Evolutionary conservation across 2,329 filamentous ascomycete species (phyloP).

Genomic region (Grosmannia huntii): DNA sequence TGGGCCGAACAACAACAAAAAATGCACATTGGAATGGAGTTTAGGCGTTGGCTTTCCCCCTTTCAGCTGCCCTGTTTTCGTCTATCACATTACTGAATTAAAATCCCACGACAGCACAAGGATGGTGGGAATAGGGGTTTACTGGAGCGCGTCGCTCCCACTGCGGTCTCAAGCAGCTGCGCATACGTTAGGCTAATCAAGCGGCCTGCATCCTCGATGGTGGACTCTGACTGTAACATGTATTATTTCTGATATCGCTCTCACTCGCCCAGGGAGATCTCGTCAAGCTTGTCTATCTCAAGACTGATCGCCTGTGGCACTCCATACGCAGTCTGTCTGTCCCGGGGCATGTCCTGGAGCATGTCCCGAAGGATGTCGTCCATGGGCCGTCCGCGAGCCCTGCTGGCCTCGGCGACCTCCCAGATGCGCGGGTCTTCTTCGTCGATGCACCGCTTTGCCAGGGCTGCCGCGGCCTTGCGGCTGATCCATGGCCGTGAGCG

Average conservation of each 20-base stretch:
- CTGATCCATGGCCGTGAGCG: slow-evolving; percentile 18
- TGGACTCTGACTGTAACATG: no score
- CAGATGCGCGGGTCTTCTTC: slow-evolving; percentile 21
- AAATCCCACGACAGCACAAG: neutral
- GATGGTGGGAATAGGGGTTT: neutral
- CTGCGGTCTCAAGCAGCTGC: neutral
- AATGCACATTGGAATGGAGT: neutral
- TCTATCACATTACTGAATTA: neutral
- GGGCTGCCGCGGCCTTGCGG: slow-evolving; percentile 18
- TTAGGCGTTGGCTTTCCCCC: neutral
- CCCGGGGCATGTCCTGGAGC: neutral
- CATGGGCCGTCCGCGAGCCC: slow-evolving; percentile 9
- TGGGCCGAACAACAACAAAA: neutral
- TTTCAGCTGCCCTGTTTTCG: neutral
- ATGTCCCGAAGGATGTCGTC: slow-evolving; percentile 8
- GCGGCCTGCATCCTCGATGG: neutral
- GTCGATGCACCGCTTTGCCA: slow-evolving; percentile 21
- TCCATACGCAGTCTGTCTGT: slow-evolving; percentile 5
- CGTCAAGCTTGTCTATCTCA: neutral
- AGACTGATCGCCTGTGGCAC: slow-evolving; percentile 5
- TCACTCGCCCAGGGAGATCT: neutral
- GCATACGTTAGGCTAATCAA: neutral
- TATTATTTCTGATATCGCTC: no score
- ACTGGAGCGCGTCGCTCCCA: neutral
- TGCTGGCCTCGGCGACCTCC: slow-evolving; percentile 16